Percentiles rank a stretch among this genome's conserved stretches.
Evolutionary conservation across 139 green algal genomes (phyloP).

Genomic region (Protoeuglena noctilucae): DNA sequence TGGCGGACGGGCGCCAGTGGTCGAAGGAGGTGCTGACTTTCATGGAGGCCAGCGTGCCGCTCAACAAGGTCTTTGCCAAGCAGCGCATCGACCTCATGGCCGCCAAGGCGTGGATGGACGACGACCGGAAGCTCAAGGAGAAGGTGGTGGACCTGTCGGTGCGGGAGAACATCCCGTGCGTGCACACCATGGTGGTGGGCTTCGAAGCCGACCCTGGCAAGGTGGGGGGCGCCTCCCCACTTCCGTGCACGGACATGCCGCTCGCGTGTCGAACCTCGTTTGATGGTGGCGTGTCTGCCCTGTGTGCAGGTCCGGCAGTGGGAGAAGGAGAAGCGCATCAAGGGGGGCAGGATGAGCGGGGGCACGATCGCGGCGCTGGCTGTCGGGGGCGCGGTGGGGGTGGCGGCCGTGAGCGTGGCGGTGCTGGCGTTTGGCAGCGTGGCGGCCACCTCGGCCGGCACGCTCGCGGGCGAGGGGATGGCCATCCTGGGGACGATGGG

Average conservation of each 20-base stretch:
- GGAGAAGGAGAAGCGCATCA: slow-evolving; percentile 13
- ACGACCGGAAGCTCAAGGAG: not conserved
- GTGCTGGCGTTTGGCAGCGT: slow-evolving; percentile 32
- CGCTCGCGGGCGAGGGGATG: slow-evolving; percentile 6
- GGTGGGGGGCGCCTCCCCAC: no score
- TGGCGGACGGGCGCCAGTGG: slow-evolving; percentile 17
- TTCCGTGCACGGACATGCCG: no score
- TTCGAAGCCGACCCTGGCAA: slow-evolving; percentile 27
- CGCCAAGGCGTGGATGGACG: slow-evolving; percentile 23
- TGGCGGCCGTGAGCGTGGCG: slow-evolving; percentile 11
- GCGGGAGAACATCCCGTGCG: slow-evolving; percentile 11
- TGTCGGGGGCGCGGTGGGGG: slow-evolving; percentile 19
- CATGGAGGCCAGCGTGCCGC: slow-evolving; percentile 16
- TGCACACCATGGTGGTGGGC: slow-evolving; percentile 29
- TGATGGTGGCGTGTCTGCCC: no score
- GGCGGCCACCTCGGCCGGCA: slow-evolving; percentile 15
- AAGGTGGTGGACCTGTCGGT: slow-evolving; percentile 4
- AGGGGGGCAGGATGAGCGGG: slow-evolving; percentile 8
- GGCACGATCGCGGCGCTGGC: slow-evolving; percentile 20
- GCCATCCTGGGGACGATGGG: slow-evolving; percentile 2
- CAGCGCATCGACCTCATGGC: slow-evolving; percentile 34
- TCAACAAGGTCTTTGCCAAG: slow-evolving; percentile 47
- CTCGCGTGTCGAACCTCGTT: no score
- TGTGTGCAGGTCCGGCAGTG: slow-evolving; percentile 12
- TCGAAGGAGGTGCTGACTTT: slow-evolving; percentile 6